Conservation (phyloP, 2,329 filamentous ascomycete species). For the Fusarium transvaalense region DNA sequence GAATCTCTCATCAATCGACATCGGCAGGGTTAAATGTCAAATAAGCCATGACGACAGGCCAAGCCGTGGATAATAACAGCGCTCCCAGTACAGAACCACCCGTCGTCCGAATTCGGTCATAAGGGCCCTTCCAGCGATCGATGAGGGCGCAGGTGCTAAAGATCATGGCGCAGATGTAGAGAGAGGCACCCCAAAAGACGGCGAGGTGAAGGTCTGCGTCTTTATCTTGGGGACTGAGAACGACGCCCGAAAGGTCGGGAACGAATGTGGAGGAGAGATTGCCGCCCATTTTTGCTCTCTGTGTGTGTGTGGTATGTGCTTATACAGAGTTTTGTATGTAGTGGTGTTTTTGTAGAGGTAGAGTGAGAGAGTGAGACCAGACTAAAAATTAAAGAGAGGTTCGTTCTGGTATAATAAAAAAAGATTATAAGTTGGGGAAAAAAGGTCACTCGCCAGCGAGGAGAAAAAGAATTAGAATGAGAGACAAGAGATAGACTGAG, state of each 20-base stretch:
- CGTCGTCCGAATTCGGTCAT: conserved; percentile 51
- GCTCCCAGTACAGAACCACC: conserved; percentile 50
- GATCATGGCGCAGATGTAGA: conserved; percentile 58
- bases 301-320: conserved; percentile 1
- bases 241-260: conserved; percentile 54
- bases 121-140: conserved; percentile 58
- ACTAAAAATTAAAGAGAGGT: conserved; percentile 11
- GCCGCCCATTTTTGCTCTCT: conserved; percentile 56
- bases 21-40: conserved; percentile 44
- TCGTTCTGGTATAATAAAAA: conserved; percentile 7
- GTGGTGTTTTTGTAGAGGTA: background rate
- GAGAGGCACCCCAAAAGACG: conserved; percentile 52
- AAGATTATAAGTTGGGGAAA: background rate
- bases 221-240: conserved; percentile 51
- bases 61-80: conserved; percentile 51
- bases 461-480: conserved; percentile 32
- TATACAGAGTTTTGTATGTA: background rate
- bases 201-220: conserved; percentile 51
- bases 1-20: background rate
- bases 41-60: conserved; percentile 55
- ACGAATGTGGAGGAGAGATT: conserved; percentile 57
- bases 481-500: background rate
- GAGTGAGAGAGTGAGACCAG: background rate
- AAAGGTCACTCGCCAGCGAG: conserved; percentile 46
- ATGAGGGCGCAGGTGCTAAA: conserved; percentile 58